phyloP scores from a whole-genome alignment of 2,329 filamentous ascomycete genomes.

The Sporothrix pallida region DNA sequence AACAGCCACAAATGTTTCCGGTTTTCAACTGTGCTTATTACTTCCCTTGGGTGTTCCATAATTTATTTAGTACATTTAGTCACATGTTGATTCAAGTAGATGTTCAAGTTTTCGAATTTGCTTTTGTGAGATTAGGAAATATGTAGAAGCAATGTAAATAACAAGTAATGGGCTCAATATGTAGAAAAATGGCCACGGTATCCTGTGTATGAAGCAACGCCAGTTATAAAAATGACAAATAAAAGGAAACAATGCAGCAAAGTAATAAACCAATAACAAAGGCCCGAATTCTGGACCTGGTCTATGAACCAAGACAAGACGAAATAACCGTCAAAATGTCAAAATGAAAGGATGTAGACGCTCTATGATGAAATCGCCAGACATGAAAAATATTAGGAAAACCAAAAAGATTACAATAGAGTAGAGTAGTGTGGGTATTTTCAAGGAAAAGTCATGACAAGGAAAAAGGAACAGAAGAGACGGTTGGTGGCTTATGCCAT shows the following conservation, averaged over 20 bases:
- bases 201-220: conserved; percentile 23
- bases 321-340: background rate
- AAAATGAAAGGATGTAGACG: background rate
- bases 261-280: background rate
- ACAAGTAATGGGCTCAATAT: background rate
- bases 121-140: no score
- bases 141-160: background rate
- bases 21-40: no score
- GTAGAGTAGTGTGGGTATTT: conserved; percentile 6
- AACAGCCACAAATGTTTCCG: no score
- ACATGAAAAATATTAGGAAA: conserved; percentile 5
- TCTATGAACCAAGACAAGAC: background rate
- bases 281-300: background rate
- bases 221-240: background rate
- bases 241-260: conserved; percentile 6
- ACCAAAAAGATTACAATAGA: background rate
- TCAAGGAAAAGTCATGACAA: background rate
- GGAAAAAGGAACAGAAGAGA: background rate
- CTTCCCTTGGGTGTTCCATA: no score
- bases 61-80: no score
- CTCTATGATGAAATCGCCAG: conserved; percentile 17
- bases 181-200: background rate
- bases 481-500: background rate
- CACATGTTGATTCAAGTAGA: no score
- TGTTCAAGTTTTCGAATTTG: no score